These are phyloP conservation scores for Penicillium sp. DNA, from an alignment of 2,329 filamentous ascomycete genomes.

Conservation along the genomic window DNA sequence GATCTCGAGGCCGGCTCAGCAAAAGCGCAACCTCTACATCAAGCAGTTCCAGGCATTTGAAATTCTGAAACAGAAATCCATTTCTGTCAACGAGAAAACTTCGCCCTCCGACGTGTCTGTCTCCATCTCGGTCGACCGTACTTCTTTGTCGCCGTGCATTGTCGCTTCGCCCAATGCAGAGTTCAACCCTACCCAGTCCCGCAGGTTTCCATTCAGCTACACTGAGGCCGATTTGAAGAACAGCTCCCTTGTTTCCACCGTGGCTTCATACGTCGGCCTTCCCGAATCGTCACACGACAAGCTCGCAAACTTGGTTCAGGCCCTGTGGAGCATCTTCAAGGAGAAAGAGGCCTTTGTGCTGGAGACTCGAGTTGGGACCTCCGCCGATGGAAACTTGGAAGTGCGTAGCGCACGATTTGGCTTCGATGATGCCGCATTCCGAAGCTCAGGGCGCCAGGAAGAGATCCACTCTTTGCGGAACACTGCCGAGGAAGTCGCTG, in stretches of 20 bases:
- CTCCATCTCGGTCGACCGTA: constrained; percentile 65
- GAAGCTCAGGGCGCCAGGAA: constrained; percentile 60
- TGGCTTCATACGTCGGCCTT: constrained; percentile 55
- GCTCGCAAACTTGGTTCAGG: constrained; percentile 52
- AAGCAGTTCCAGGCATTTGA: constrained; percentile 54
- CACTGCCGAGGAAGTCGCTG: constrained; percentile 50
- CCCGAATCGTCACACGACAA: constrained; percentile 45
- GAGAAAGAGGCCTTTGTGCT: constrained; percentile 66
- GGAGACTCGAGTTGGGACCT: constrained; percentile 51
- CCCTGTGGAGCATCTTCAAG: constrained; percentile 60
- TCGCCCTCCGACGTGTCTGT: constrained; percentile 52
- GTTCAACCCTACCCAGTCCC: constrained; percentile 45
- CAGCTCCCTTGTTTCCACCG: constrained; percentile 43
- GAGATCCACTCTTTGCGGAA: constrained; percentile 61
- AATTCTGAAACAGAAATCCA: constrained; percentile 54
- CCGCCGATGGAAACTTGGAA: constrained; percentile 45
- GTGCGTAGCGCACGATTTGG: constrained; percentile 58
- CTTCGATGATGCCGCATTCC: constrained; percentile 70
- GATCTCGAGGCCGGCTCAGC: not conserved
- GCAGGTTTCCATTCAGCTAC: constrained; percentile 65
- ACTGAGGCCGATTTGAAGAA: constrained; percentile 44
- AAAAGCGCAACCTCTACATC: constrained; percentile 54
- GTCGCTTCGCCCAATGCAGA: constrained; percentile 57
- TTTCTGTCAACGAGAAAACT: constrained; percentile 44
- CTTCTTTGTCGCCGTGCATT: constrained; percentile 62